Percentiles rank a stretch among this genome's conserved stretches.
Conservation (phyloP, 345 rosid genomes). For the Erysimum cheiranthoides region DNA sequence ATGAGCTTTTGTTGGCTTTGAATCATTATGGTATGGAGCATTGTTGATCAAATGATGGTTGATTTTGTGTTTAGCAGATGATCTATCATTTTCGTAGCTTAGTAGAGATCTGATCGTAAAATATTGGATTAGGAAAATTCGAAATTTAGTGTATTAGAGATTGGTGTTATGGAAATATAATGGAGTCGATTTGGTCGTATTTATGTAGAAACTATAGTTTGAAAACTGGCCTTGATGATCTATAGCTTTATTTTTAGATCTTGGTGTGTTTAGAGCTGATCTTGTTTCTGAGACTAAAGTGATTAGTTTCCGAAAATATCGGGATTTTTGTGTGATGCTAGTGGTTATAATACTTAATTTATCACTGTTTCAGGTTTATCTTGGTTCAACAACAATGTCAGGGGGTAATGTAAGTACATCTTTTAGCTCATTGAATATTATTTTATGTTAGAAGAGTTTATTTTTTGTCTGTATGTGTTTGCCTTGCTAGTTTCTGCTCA, state of each 20-base stretch:
- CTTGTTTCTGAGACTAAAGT: constrained; percentile 2
- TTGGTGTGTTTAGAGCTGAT: background rate
- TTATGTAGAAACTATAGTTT: background rate
- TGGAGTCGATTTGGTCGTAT: constrained; percentile 15
- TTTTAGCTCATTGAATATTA: background rate
- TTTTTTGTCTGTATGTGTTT: background rate
- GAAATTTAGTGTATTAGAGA: background rate
- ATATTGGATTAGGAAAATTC: constrained; percentile 2
- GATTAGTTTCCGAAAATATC: background rate
- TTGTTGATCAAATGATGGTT: background rate
- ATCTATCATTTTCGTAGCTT: constrained; percentile 17
- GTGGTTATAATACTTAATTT: constrained; percentile 5
- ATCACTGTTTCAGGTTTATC: constrained; percentile 34
- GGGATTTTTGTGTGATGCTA: background rate
- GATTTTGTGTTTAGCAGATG: background rate
- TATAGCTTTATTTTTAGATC: constrained; percentile 10
- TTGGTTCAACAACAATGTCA: constrained; percentile 36
- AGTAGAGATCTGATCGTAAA: constrained; percentile 6
- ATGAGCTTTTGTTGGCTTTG: background rate
- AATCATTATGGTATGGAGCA: background rate
- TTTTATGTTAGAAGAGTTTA: background rate
- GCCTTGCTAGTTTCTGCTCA: background rate
- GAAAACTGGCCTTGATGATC: background rate
- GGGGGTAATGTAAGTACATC: constrained; percentile 40
- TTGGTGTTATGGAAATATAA: background rate